Base-by-base conservation (phyloP, 2,329 filamentous ascomycete species). In the Penicillium sp. region DNA sequence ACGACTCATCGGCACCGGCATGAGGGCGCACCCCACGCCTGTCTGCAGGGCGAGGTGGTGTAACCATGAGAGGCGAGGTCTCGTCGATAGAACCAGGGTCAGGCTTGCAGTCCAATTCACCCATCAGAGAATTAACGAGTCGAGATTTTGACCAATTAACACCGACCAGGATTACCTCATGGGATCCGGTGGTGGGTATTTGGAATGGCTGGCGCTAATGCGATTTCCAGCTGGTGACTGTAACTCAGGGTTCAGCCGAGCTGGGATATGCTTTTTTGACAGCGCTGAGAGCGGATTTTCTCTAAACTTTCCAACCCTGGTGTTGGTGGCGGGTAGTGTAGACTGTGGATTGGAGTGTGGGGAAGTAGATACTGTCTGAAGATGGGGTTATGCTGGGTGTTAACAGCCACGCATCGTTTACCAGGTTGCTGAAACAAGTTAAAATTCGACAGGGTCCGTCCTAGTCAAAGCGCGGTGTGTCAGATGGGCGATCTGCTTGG, bases 1-100 rank as follows among this genome's bases (percentile, higher is more conserved):
- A 67, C 44, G 62, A 68, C 51, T 83, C 80, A 66, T 91, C 82
- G 51, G 75, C 78, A 16, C 50, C 37, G 22, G 76, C 73, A 17
- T 36, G 43, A 28, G 50, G 26, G 8, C 59, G 81, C 77, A 6
- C 70, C 19, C 19, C 28, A 30, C n/a, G 43, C 12, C 33, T 38
- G 12, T 33, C 31, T 6, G 26, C 35, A 16, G 25, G 10, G 16
- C 61, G 52, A 25, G 56, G 49, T 4, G 56, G 49, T 4, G 61
- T 56, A 58, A 64, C 60, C 62, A 73, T 69, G 7, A 73, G 62
- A 38, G 69, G 70, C 44, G 69, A 68, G 4, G 50, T 59, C 58
- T 72, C 70, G 50, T 69, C 40, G 26, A 51, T 22, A 22, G 22
- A 14, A 10, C n/a, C 14, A 30, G 35, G 9, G 9, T 8, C 5